These are phyloP conservation scores for Fomitopsis pinicola DNA, from an alignment of 1,284 basidiomycete species.

Conservation along the genomic window DNA sequence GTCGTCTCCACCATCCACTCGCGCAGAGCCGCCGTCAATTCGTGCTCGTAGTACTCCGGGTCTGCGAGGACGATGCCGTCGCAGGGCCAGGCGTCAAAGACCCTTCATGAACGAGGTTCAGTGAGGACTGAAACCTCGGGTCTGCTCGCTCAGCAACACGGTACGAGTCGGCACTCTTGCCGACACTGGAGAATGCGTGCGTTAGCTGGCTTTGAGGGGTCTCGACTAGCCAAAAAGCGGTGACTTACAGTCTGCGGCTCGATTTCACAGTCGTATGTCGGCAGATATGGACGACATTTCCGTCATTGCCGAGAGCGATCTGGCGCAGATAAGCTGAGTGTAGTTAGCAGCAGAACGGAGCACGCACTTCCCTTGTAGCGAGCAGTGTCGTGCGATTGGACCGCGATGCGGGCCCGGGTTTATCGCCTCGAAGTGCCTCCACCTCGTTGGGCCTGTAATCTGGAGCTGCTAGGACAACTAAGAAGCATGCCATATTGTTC, in stretches of 20 bases:
- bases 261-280: constrained; percentile 14
- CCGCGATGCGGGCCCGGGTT: no score
- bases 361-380: no score
- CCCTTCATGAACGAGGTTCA: neutral
- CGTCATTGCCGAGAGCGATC: no score
- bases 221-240: neutral
- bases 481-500: no score
- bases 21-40: constrained; percentile 8
- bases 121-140: neutral
- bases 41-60: constrained; percentile 17
- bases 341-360: no score
- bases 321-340: no score
- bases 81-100: constrained; percentile 3
- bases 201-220: neutral
- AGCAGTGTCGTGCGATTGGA: no score
- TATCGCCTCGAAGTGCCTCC: no score
- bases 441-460: no score
- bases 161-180: neutral
- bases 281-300: no score
- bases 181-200: neutral
- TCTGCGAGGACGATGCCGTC: constrained; percentile 15
- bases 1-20: constrained; percentile 15
- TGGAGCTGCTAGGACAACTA: no score
- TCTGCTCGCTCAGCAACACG: constrained; percentile 6
- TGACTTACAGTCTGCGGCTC: constrained; percentile 18